These are phyloP conservation scores for Astraeus odoratus DNA, from an alignment of 768 basidiomycete species.

Conservation along the genomic window DNA sequence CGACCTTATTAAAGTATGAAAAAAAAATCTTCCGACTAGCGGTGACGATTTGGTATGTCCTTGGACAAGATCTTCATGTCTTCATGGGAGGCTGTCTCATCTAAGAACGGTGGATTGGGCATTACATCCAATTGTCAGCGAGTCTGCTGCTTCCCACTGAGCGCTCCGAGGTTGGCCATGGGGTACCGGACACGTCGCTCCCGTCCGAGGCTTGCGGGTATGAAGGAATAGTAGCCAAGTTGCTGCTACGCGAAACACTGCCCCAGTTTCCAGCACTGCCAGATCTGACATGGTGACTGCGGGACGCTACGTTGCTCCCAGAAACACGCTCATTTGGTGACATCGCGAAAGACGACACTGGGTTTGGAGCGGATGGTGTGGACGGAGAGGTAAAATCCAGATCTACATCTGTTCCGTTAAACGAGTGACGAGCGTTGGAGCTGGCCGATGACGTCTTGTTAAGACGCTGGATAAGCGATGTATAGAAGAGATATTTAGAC, in stretches of 20 bases:
- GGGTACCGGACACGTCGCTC: conserved; percentile 41
- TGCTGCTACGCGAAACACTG: conserved; percentile 48
- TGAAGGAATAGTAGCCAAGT: conserved; percentile 40
- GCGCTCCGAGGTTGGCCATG: conserved; percentile 54
- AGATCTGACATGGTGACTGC: conserved; percentile 64
- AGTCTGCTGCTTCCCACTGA: conserved; percentile 44
- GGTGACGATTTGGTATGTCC: conserved; percentile 23
- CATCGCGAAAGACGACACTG: conserved; percentile 33
- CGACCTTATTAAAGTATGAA: conserved; percentile 3
- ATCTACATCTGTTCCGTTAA: conserved; percentile 65
- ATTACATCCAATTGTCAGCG: conserved; percentile 42
- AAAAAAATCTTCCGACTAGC: conserved; percentile 39
- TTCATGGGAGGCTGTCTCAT: neutral
- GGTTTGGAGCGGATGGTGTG: conserved; percentile 41
- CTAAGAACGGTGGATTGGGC: neutral
- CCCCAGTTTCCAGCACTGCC: conserved; percentile 82
- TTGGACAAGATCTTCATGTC: conserved; percentile 3
- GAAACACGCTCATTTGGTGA: conserved; percentile 32
- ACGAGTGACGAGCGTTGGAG: conserved; percentile 62
- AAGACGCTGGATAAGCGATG: conserved; percentile 32
- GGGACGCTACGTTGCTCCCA: conserved; percentile 28
- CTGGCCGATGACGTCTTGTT: conserved; percentile 42
- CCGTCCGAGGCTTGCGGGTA: conserved; percentile 54
- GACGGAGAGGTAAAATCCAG: conserved; percentile 53
- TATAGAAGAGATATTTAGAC: conserved; percentile 6